Base-by-base conservation (phyloP, 2,329 filamentous ascomycete species). In the Dactylonectria macrodidyma region DNA sequence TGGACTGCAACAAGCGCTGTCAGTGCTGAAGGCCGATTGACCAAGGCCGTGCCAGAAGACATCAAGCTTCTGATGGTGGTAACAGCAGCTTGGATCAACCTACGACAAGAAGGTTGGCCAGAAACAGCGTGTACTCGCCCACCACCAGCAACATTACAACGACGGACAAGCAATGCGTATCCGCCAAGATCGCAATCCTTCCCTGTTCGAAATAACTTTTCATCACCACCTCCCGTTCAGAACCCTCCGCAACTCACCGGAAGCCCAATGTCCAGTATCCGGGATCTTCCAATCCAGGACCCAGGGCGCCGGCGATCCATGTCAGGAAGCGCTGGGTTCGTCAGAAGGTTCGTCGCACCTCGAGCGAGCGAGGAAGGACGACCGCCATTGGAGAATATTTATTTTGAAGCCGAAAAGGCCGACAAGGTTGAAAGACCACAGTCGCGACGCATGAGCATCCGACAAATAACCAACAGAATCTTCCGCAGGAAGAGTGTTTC, bases 41-140 rank as follows among this genome's bases (percentile, higher is more conserved):
- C 78, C 3, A 70, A 76, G 30, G 58, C 67, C 5, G 81, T 82
- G 2, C 73, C 76, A 1, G 75, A 78, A 30, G 77, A 80, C 30
- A 73, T 80, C 36, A 82, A 81, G 59, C 69, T 75, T 19, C 62
- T 83, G 30, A 83, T 83, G 81, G 73, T 81, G 30, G 79, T 78
- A 16, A 82, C 81, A 12, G 79, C 80, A 5, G 78, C 78, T 11
- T 83, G 81, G 81, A 74, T 83, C 54, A 78, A 77, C 52, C 76
- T 83, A 22, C 73, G 80, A 33, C 78, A 81, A 47, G 75, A 74
- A 26, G 81, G 78, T 24, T 82, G 80, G 79, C 79, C 79, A n/a
- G 73, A 69, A 3, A 75, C 75, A 3, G 78, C 73, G 14, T 75
- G 76, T 12, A 78, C 77, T 24, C 80, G 78, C 65, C 65, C 74